Conservation (phyloP, 805 yeast species). For the Starmerella tilneyi region DNA sequence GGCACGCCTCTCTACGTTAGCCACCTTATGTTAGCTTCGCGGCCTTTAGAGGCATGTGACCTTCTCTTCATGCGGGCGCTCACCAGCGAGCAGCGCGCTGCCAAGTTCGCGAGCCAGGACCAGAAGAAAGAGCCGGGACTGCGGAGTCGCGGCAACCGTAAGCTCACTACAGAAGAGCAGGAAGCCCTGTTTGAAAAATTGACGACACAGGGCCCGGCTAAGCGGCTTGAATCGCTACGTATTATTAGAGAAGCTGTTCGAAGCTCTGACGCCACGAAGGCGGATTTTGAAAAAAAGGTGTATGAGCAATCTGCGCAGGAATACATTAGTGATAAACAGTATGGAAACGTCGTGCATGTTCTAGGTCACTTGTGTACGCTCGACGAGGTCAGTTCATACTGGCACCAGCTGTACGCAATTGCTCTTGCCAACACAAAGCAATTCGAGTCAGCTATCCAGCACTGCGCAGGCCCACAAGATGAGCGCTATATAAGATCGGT, state of each 20-base stretch:
- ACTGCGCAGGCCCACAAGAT: background rate
- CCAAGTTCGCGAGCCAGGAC: slow-evolving; percentile 10
- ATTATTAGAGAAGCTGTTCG: slow-evolving; percentile 15
- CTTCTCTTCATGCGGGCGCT: slow-evolving; percentile 6
- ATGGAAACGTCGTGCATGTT: slow-evolving; percentile 9
- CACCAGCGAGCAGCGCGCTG: slow-evolving; percentile 14
- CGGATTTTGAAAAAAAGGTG: slow-evolving; percentile 4
- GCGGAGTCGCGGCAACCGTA: slow-evolving; percentile 16
- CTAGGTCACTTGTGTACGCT: slow-evolving; percentile 7
- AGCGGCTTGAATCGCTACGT: slow-evolving; percentile 9
- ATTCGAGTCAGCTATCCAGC: slow-evolving; percentile 11
- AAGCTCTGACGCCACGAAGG: background rate
- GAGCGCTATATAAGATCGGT: slow-evolving; percentile 8
- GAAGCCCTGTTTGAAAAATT: slow-evolving; percentile 5
- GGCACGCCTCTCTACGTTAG: background rate
- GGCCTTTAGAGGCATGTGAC: background rate
- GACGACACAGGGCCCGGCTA: background rate
- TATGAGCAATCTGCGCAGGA: slow-evolving; percentile 12
- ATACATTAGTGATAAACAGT: slow-evolving; percentile 1
- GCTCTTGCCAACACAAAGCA: slow-evolving; percentile 12
- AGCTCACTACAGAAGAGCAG: slow-evolving; percentile 11
- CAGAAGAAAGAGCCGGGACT: background rate
- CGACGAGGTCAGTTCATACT: background rate
- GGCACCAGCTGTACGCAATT: slow-evolving; percentile 7
- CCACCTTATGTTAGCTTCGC: background rate